Conservation (phyloP, 192 early-diverging fungal genomes). For the Paraglomus occultum region DNA sequence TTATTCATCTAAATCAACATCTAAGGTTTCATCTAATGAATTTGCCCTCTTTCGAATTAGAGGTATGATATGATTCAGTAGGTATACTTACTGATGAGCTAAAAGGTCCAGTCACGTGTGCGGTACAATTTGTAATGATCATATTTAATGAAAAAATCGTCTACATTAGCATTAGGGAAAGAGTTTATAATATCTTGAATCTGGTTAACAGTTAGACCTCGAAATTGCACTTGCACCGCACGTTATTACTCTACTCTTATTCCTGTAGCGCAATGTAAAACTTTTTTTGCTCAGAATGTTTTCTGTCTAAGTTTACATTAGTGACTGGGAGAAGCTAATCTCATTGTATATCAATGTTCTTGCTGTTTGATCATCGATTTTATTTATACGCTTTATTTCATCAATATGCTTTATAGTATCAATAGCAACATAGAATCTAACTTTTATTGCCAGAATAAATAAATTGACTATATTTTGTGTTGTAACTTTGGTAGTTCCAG, state of each 20-base stretch:
- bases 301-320: conserved; percentile 19
- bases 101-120: not conserved
- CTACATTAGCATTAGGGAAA: conserved; percentile 2
- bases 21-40: too few species aligned
- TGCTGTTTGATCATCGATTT: conserved; percentile 9
- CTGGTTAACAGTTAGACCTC: conserved; percentile 3
- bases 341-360: conserved; percentile 14
- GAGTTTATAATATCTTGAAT: conserved; percentile 6
- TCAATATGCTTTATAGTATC: not conserved
- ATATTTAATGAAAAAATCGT: conserved; percentile 6
- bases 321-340: conserved; percentile 13
- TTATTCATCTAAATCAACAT: too few species aligned
- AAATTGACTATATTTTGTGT: conserved; percentile 24
- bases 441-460: conserved; percentile 23
- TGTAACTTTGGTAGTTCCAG: conserved; percentile 8
- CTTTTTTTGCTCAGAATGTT: conserved; percentile 12
- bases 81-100: too few species aligned
- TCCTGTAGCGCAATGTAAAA: not conserved
- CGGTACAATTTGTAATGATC: conserved; percentile 9
- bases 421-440: conserved; percentile 1
- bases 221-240: conserved; percentile 10
- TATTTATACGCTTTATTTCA: conserved; percentile 3
- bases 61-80: too few species aligned
- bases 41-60: too few species aligned
- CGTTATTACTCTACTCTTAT: conserved; percentile 11